Base-by-base conservation (phyloP, 352 stramenopile genomes). In the Pythium chondricola region DNA sequence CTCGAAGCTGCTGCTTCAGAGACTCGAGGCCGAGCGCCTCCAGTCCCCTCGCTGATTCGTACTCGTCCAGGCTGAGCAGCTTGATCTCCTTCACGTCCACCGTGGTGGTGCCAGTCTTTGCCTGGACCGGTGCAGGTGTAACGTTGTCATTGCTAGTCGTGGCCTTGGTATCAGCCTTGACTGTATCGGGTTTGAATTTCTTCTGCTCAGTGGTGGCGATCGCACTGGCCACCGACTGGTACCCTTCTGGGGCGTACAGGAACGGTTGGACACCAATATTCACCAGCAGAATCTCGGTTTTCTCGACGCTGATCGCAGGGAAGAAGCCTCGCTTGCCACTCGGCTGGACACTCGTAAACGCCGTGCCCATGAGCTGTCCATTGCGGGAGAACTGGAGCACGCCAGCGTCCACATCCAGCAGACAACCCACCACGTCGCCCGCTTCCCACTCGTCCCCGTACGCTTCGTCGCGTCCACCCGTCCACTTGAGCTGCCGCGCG, bases 1-100 rank as follows among this genome's bases (percentile, higher is more conserved):
- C 71, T 61, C 83, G 71, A 6, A 98, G 73, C 51, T 97, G 88
- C 14, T 75, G 63, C 69, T 99, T 99, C 13, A 99, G 65, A 10
- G 52, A 58, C 43, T 98, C 93, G 24, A 95, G 69, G 13, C 93
- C 92, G 5, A 98, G 65, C 4, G 64, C 71, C 43, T 95, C 74
- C 40, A 98, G 71, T n/a, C 76, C 74, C 6, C 74, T 65, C 5
- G 70, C 54, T 11, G 63, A 72, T 24, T 71, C 75, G 56, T 78
- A 93, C 7, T 59, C 43, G 35, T 67, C 65, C 38, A 93, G 36
- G 22, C 91, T 65, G 7, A 85, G 48, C 29, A 63, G 35, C n/a
- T 62, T 45, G n/a, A 61, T 39, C 13, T 45, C 40, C 20, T 11
- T 17, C 16, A 44, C 26, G n/a, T 52, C 52, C 29, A 33, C 29